Evolutionary conservation across 768 basidiomycete genomes (phyloP).

Genomic region (Russula sp.): DNA sequence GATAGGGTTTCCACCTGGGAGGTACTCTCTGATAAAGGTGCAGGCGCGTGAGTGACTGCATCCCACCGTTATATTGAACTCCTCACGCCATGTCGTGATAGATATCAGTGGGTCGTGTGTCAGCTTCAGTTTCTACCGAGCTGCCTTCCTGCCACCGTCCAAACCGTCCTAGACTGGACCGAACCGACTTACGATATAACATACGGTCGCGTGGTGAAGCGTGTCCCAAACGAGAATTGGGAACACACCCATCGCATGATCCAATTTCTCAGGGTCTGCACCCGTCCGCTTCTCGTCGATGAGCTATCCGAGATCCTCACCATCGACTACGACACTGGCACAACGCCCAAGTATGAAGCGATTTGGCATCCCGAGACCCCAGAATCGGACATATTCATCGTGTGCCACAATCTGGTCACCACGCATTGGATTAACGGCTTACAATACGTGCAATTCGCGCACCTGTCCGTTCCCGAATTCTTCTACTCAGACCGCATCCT

Average conservation of each 20-base stretch:
- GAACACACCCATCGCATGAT: conserved; percentile 28
- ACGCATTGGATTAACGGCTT: conserved; percentile 9
- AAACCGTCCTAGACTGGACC: conserved; percentile 27
- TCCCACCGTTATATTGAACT: background rate
- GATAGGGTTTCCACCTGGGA: conserved; percentile 15
- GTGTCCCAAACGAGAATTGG: conserved; percentile 28
- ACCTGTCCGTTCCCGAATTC: conserved; percentile 13
- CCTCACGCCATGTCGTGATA: conserved; percentile 13
- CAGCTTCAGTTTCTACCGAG: conserved; percentile 30
- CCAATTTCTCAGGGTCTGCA: conserved; percentile 30
- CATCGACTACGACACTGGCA: conserved; percentile 29
- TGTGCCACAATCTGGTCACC: conserved; percentile 19
- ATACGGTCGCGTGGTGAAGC: conserved; percentile 33
- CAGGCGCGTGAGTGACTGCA: conserved; percentile 18
- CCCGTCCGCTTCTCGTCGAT: conserved; percentile 27
- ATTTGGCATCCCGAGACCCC: conserved; percentile 26
- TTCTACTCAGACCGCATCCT: conserved; percentile 17
- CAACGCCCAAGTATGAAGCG: conserved; percentile 22
- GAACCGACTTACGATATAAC: conserved; percentile 26
- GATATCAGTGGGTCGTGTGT: conserved; percentile 33
- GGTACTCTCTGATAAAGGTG: conserved; percentile 20
- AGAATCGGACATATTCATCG: conserved; percentile 20
- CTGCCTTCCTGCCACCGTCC: conserved; percentile 26
- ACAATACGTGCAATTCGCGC: conserved; percentile 17
- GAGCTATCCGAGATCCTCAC: conserved; percentile 33